Evolutionary conservation across 2,329 filamentous ascomycete genomes (phyloP), one percentile per base, ranked within the genome.

Genomic region (Fusarium verrucosum): DNA sequence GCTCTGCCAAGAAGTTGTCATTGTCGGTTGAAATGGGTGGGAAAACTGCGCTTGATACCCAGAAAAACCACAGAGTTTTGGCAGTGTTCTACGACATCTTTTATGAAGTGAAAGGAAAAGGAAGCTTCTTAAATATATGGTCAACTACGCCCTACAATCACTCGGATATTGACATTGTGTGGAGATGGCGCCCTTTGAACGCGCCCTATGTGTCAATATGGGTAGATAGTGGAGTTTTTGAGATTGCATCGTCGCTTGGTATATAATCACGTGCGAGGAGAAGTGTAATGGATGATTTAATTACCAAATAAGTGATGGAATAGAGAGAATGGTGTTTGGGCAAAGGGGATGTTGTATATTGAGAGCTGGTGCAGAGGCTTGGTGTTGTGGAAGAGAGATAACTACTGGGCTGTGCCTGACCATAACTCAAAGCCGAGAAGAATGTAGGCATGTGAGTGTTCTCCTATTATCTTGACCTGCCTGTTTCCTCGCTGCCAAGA

Each of bases 131-230:
- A 5, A 11, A 37, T 10, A 23, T 35, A 19, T 11, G 28, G 58
- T 66, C 58, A 42, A 64, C 3, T 28, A 33, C 62, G 62, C 62
- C 62, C 57, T 65, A 38, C 7, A 11, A 40, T n/a, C 19, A 49
- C 45, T 38, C 28, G 4, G 33, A 49, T 52, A 11, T 46, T 51
- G 58, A 38, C 44, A 55, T 33, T 35, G 30, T 38, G 62, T 66
- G 62, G 62, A 50, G 53, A 45, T 50, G 25, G 56, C 16, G 38
- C 53, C 53, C 26, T 56, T 36, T 28, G 28, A 22, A 22, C 22
- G 36, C 62, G 62, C 62, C 62, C 62, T 66, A 23, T 41, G 28
- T 52, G 41, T 52, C 42, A 57, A 35, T 19, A 33, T 40, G 20
- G 44, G 40, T 33, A 32, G 14, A 33, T 41, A 33, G 62, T 55